phyloP scores from a whole-genome alignment of 169 alveolate genomes.

The Cryptosporidium andersoni region DNA sequence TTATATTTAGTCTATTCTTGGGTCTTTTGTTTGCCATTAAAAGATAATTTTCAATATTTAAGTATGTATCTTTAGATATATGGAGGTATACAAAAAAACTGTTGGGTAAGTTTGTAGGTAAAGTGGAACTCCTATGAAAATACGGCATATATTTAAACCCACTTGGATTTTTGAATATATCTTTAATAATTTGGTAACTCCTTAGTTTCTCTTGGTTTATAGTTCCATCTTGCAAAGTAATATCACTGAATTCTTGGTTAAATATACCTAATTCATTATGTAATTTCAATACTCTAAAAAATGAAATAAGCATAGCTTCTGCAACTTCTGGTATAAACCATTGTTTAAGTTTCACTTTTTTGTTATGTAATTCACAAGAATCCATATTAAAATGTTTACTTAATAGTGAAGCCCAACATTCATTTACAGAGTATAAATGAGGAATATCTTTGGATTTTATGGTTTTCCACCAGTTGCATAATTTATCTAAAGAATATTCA shows the following conservation, averaged over 20 bases:
- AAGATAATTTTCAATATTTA: not conserved
- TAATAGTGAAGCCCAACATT: conserved; percentile 48
- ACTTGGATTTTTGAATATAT: conserved; percentile 1
- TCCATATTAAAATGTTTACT: not conserved
- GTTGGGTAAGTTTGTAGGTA: conserved; percentile 16
- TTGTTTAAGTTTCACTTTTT: not conserved
- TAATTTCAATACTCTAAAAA: conserved; percentile 14
- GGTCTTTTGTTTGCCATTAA: conserved; percentile 39
- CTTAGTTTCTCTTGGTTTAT: conserved; percentile 16
- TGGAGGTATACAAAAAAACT: conserved; percentile 50
- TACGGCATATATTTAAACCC: conserved; percentile 11
- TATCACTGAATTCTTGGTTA: not conserved
- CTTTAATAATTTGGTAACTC: conserved; percentile 2
- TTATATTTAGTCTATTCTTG: conserved; percentile 15
- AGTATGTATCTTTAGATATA: conserved; percentile 16
- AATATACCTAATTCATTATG: conserved; percentile 2
- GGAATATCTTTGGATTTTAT: conserved; percentile 1
- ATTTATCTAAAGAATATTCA: conserved; percentile 29
- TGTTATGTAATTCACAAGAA: conserved; percentile 4
- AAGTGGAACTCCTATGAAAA: conserved; percentile 30
- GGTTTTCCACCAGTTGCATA: conserved; percentile 52
- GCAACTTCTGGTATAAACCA: conserved; percentile 69
- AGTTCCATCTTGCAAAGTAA: conserved; percentile 6
- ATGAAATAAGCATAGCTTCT: conserved; percentile 36
- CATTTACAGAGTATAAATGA: conserved; percentile 7